A percentile compares a stretch with the other conserved stretches of the same genome.
phyloP scores from a whole-genome alignment of 176 grass and related monocot genomes.

The Carex cristatella region DNA sequence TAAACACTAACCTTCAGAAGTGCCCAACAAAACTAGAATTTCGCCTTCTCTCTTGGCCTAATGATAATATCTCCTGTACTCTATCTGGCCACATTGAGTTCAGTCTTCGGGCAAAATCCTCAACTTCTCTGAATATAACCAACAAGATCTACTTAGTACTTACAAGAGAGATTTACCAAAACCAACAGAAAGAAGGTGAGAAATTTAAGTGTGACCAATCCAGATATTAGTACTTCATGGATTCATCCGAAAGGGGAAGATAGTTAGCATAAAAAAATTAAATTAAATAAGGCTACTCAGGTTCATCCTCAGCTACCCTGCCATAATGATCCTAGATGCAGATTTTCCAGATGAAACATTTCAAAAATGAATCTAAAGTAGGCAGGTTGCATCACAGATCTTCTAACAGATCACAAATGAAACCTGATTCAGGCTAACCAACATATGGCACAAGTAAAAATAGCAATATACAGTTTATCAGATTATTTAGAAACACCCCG shows the following conservation, averaged over 20 bases:
- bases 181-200: not conserved
- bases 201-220: not conserved
- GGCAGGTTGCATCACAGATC: not conserved
- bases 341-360: not conserved
- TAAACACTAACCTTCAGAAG: not conserved
- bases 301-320: too few relatives aligned
- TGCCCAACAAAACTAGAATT: constrained; percentile 52
- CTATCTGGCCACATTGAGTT: constrained; percentile 95
- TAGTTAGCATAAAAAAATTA: not conserved
- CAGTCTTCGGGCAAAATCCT: constrained; percentile 93
- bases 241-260: not conserved
- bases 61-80: constrained; percentile 63
- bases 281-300: too few relatives aligned
- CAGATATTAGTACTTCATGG: not conserved
- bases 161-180: not conserved
- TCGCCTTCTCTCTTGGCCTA: constrained; percentile 63
- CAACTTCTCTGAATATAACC: constrained; percentile 76
- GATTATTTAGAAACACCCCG: not conserved
- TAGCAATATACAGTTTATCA: not conserved
- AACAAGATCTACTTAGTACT: constrained; percentile 21
- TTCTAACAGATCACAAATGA: not conserved
- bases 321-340: not conserved
- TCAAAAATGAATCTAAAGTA: not conserved
- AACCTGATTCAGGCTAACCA: not conserved
- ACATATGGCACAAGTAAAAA: not conserved